Evolutionary conservation across 2,329 filamentous ascomycete species (phyloP).

Genomic region (Trichoderma oligosporum): DNA sequence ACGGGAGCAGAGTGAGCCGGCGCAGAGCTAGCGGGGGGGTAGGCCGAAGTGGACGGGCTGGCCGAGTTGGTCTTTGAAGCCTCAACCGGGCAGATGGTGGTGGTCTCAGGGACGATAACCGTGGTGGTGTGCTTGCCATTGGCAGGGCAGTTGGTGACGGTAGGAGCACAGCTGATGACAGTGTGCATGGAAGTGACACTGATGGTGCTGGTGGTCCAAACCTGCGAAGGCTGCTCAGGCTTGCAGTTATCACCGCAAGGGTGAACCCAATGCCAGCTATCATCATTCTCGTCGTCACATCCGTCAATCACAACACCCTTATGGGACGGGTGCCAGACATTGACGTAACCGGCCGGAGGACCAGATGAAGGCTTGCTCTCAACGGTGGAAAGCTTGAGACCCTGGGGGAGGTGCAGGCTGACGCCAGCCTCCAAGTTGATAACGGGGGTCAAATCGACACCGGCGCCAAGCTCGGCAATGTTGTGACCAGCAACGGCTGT

Average conservation of each 20-base stretch:
- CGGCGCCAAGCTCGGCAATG: conserved; percentile 8
- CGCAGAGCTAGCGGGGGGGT: background rate
- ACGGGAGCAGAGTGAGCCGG: conserved; percentile 1
- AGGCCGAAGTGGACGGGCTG: conserved; percentile 2
- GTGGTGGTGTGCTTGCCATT: conserved; percentile 35
- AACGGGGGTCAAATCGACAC: background rate
- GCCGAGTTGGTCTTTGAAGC: conserved; percentile 24
- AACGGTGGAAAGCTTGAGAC: conserved; percentile 19
- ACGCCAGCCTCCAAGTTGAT: conserved; percentile 23
- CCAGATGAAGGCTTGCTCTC: conserved; percentile 23
- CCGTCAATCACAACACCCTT: conserved; percentile 34
- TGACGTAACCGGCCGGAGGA: conserved; percentile 28
- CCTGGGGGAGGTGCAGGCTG: conserved; percentile 20
- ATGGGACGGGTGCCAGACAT: conserved; percentile 39
- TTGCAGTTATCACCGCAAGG: conserved; percentile 28
- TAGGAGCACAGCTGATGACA: conserved; percentile 37
- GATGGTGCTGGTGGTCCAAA: conserved; percentile 43
- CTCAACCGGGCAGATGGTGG: conserved; percentile 44
- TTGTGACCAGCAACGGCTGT: conserved; percentile 21
- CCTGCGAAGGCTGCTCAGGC: conserved; percentile 27
- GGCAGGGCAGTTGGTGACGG: conserved; percentile 38
- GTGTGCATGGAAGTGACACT: conserved; percentile 39
- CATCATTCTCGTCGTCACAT: conserved; percentile 31
- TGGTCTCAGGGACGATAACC: conserved; percentile 38
- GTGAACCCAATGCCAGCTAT: conserved; percentile 38